Evolutionary conservation across 805 yeast genomes (phyloP).

Genomic region (Maudiozyma bulderi): DNA sequence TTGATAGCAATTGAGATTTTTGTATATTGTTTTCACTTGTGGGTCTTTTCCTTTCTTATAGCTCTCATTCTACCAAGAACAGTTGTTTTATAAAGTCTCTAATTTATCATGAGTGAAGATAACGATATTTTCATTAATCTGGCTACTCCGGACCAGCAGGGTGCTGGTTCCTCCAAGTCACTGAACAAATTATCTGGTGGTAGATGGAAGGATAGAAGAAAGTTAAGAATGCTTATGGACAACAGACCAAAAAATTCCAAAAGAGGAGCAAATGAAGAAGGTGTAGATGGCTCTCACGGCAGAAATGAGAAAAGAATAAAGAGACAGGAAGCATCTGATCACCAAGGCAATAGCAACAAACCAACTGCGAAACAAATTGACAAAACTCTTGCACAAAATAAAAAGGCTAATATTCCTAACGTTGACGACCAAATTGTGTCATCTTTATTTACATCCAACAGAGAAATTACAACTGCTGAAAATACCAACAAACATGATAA

Average conservation of each 20-base stretch:
- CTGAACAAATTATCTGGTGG: conserved; percentile 54
- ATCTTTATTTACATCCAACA: conserved; percentile 70
- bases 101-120: conserved; percentile 20
- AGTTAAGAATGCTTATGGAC: conserved; percentile 39
- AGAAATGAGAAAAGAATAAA: not conserved
- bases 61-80: too few relatives aligned
- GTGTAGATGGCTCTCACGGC: not conserved
- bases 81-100: too few relatives aligned
- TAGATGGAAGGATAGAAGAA: conserved; percentile 73
- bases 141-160: conserved; percentile 30
- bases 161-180: conserved; percentile 11
- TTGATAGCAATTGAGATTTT: too few relatives aligned
- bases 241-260: conserved; percentile 32
- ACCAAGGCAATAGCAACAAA: not conserved
- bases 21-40: too few relatives aligned
- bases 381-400: not conserved
- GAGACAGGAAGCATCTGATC: not conserved
- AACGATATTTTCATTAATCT: conserved; percentile 59
- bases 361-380: conserved; percentile 4
- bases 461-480: conserved; percentile 34
- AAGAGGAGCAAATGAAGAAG: conserved; percentile 1
- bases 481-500: conserved; percentile 33
- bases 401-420: conserved; percentile 4
- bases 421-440: conserved; percentile 54
- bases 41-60: too few relatives aligned